Base-by-base conservation (phyloP, 202 grass and related monocot genomes). In the Setaria italica region DNA sequence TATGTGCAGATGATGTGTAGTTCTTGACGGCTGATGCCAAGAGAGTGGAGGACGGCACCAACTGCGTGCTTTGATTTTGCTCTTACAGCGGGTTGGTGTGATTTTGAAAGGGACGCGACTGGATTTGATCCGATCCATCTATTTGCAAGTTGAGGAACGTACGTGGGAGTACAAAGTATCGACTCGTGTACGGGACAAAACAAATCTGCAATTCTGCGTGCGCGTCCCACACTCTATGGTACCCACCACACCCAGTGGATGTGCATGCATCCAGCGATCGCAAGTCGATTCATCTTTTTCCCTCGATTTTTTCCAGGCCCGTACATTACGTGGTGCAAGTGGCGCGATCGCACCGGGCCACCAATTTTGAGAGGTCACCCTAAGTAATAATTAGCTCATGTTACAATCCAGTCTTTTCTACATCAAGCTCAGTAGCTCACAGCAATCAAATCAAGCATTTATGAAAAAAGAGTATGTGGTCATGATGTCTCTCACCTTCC, bases 91-190 rank as follows among this genome's bases (percentile, higher is more conserved):
- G 29, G 72, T 34, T n/a, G 72, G 34, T 41, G 43, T 19, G 30
- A 57, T 32, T 21, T 63, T 43, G 33, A 80, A 53, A 64, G 57
- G 32, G 67, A 80, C 76, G 77, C 57, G 15, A 55, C 57, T 66
- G 45, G 34, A 51, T 56, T 64, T 80, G 32, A 20, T 37, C 33
- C 10, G 4, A 30, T 45, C 0, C n/a, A 45, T n/a, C 10, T 46
- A 12, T 49, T 42, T 19, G 55, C 47, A 43, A 72, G 76, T 20
- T 54, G 77, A 15, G 60, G 14, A 35, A 67, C 19, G 25, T 33
- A 13, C 14, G 34, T 48, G 54, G 64, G 45, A 62, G 21, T 5
- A 7, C 53, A 55, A 55, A 4, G 12, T 65, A 53, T 14, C 62
- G 47, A 80, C 17, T 19, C n/a, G 77, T 51, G 35, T 10, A 35